These are phyloP conservation scores for Geranium incanum DNA, from an alignment of 441 rosid genomes.

Conservation along the genomic window DNA sequence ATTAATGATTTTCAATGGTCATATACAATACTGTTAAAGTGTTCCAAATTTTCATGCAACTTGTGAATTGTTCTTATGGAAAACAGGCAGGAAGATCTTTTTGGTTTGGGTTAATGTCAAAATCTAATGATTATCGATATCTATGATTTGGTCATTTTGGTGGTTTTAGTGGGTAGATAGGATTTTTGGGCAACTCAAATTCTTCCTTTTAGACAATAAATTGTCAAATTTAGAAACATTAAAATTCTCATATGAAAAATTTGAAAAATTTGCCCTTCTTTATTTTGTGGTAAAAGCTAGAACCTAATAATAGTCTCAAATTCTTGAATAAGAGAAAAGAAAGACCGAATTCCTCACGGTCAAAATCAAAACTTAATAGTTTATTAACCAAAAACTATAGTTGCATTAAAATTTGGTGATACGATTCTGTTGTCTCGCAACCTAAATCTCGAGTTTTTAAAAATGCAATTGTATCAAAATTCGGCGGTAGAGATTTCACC, in stretches of 20 bases:
- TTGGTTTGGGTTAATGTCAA: background rate
- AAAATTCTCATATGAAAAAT: background rate
- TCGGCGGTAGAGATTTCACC: too few species aligned
- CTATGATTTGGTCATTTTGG: conserved; percentile 4
- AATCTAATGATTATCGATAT: background rate
- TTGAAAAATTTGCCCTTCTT: background rate
- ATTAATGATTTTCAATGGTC: background rate
- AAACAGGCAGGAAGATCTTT: conserved; percentile 3
- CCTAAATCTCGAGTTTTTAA: too few species aligned
- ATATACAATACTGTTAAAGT: background rate
- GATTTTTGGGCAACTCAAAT: background rate
- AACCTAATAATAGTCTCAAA: too few species aligned
- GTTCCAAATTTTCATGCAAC: background rate
- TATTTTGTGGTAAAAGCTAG: background rate
- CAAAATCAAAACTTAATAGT: too few species aligned
- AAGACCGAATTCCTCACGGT: too few species aligned
- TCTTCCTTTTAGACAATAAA: background rate
- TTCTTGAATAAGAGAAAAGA: too few species aligned
- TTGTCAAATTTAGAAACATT: background rate
- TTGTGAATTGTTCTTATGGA: conserved; percentile 6
- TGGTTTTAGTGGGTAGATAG: conserved; percentile 8
- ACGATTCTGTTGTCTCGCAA: too few species aligned
- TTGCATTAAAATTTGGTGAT: too few species aligned
- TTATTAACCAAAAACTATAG: too few species aligned
- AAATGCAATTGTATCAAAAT: too few species aligned